These are phyloP conservation scores for Calonectria leucothoes DNA, from an alignment of 2,329 filamentous ascomycete species.

Conservation along the genomic window DNA sequence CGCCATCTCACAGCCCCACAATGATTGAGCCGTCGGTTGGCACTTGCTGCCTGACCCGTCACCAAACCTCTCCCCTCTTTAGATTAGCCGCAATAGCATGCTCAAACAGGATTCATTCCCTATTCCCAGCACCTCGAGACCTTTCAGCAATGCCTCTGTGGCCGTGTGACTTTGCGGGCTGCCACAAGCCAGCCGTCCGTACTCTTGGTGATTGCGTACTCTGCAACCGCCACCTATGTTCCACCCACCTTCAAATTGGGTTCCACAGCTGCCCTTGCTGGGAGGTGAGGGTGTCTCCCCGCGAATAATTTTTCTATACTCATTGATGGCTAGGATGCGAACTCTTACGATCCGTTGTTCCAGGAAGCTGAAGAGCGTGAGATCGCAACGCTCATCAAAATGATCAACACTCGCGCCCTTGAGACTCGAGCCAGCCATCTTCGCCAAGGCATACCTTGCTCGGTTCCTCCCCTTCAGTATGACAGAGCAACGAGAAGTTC, in stretches of 20 bases:
- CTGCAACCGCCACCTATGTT: neutral
- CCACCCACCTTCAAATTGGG: neutral
- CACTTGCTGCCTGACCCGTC: too few species aligned
- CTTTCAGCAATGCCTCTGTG: neutral
- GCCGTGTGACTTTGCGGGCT: neutral
- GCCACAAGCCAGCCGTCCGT: neutral
- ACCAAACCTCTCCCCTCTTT: too few species aligned
- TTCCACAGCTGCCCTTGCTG: neutral
- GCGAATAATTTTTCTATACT: constrained; percentile 18
- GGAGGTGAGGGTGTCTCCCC: neutral
- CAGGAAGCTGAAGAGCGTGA: constrained; percentile 49
- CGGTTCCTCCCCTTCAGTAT: constrained; percentile 50
- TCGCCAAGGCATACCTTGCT: constrained; percentile 49
- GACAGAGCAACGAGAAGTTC: constrained; percentile 46
- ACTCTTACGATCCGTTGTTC: constrained; percentile 47
- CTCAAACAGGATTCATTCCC: neutral
- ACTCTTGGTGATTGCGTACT: neutral
- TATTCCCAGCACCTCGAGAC: neutral
- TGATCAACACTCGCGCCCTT: constrained; percentile 51
- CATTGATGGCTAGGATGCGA: constrained; percentile 46
- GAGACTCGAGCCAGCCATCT: constrained; percentile 48
- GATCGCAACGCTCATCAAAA: constrained; percentile 47
- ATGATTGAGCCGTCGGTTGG: too few species aligned
- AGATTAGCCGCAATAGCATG: too few species aligned
- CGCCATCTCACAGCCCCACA: too few species aligned